Percentiles rank a stretch among this genome's conserved stretches.
Evolutionary conservation across 768 basidiomycete genomes (phyloP).

Genomic region (Russula sp.): DNA sequence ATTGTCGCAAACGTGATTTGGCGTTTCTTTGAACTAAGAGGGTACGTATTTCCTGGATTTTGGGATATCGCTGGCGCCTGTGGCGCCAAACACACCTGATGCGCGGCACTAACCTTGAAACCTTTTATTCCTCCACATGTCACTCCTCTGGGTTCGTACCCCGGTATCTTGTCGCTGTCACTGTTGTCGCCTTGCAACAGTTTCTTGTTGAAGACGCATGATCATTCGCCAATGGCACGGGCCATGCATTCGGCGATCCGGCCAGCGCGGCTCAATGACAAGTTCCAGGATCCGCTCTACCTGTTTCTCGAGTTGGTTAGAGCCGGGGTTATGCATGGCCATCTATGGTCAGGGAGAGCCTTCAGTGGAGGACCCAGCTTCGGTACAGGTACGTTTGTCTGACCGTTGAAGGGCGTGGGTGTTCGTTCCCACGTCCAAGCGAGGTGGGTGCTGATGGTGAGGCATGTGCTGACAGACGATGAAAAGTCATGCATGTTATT

Average conservation of each 20-base stretch:
- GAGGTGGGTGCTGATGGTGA: constrained; percentile 24
- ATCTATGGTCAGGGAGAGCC: constrained; percentile 81
- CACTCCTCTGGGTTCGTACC: constrained; percentile 7
- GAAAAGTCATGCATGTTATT: constrained; percentile 93
- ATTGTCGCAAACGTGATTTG: constrained; percentile 97
- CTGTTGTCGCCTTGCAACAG: constrained; percentile 42
- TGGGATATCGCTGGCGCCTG: constrained; percentile 23
- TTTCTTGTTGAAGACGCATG: constrained; percentile 85
- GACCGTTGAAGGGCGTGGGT: constrained; percentile 26
- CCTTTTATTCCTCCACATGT: constrained; percentile 16
- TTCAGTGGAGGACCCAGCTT: constrained; percentile 96
- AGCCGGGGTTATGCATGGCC: constrained; percentile 95
- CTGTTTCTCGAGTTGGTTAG: constrained; percentile 92
- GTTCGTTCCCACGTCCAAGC: constrained; percentile 33
- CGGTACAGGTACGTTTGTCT: constrained; percentile 64
- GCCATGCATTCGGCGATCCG: constrained; percentile 86
- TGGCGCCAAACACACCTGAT: constrained; percentile 29
- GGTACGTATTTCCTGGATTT: constrained; percentile 53
- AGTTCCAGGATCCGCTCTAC: constrained; percentile 96
- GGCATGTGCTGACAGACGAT: constrained; percentile 55
- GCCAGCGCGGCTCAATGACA: constrained; percentile 84
- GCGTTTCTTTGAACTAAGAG: constrained; percentile 94
- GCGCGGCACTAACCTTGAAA: constrained; percentile 22
- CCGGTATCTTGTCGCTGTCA: constrained; percentile 17
- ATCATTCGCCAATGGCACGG: constrained; percentile 83